A percentile compares a stretch with the other conserved stretches of the same genome.
phyloP scores from a whole-genome alignment of 2,329 filamentous ascomycete species.

The Diaporthe sp. region DNA sequence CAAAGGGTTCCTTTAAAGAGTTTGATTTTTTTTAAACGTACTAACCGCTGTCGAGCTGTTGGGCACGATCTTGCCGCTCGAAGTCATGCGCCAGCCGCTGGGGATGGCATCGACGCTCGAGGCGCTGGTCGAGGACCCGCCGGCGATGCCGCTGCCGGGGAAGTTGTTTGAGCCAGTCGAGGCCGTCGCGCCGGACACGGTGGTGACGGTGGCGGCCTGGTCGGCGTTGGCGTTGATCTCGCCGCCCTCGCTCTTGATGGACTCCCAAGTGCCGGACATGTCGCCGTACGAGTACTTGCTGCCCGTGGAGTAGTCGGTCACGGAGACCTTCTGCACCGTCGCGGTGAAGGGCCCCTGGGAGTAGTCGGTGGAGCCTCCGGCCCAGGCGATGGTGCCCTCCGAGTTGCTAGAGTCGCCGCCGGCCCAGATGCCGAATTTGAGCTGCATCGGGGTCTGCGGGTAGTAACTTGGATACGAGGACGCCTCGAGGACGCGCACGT shows the following conservation, averaged over 20 bases:
- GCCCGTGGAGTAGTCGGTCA: constrained; percentile 95
- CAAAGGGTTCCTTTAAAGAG: neutral
- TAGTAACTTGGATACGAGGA: constrained; percentile 83
- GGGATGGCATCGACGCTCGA: constrained; percentile 70
- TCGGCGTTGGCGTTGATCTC: constrained; percentile 77
- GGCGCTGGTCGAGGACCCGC: constrained; percentile 64
- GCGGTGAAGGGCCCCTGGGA: constrained; percentile 86
- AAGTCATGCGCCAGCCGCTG: constrained; percentile 83
- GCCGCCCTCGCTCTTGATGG: constrained; percentile 86
- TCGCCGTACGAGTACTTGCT: constrained; percentile 86
- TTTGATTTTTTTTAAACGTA: constrained; percentile 39
- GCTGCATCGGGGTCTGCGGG: constrained; percentile 94
- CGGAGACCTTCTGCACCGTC: constrained; percentile 79
- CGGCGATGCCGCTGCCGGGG: constrained; percentile 77
- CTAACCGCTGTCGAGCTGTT: constrained; percentile 73
- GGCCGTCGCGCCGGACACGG: constrained; percentile 71
- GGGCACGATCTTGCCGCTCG: constrained; percentile 83
- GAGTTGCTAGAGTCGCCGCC: constrained; percentile 88
- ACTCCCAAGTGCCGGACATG: constrained; percentile 81
- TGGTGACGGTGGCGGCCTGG: constrained; percentile 66
- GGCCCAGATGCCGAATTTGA: constrained; percentile 93
- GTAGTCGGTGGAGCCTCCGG: constrained; percentile 88
- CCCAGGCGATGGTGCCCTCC: constrained; percentile 89
- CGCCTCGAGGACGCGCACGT: constrained; percentile 80
- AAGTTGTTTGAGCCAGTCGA: constrained; percentile 75